phyloP scores from a whole-genome alignment of 148 eudicot genomes.

The Hydrangea macrophylla region DNA sequence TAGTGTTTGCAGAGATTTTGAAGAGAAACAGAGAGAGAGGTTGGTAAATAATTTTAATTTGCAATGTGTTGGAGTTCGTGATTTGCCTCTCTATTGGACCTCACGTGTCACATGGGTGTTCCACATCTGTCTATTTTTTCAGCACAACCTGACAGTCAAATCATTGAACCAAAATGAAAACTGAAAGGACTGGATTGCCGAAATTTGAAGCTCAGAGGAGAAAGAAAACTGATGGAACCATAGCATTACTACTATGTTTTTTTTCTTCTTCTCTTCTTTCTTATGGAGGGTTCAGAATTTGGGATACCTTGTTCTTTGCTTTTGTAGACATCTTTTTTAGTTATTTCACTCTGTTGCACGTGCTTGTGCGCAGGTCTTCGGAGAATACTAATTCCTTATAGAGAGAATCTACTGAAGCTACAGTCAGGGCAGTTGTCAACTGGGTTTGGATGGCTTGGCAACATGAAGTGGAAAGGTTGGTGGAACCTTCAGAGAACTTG shows the following conservation, averaged over 20 bases:
- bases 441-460: constrained; percentile 71
- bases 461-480: constrained; percentile 62
- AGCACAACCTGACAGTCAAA: too few relatives aligned
- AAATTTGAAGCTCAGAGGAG: too few relatives aligned
- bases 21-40: too few relatives aligned
- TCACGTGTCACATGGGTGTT: too few relatives aligned
- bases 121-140: too few relatives aligned
- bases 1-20: too few relatives aligned
- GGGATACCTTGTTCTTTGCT: neutral
- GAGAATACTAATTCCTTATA: constrained; percentile 81
- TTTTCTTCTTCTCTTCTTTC: neutral
- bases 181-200: too few relatives aligned
- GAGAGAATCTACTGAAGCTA: constrained; percentile 70
- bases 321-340: neutral
- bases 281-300: neutral
- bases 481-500: constrained; percentile 36
- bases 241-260: neutral
- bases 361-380: constrained; percentile 67
- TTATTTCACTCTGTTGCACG: neutral
- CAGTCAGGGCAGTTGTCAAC: constrained; percentile 44
- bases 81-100: too few relatives aligned
- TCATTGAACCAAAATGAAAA: too few relatives aligned
- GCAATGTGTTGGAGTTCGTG: too few relatives aligned
- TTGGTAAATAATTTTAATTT: too few relatives aligned
- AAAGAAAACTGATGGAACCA: too few relatives aligned